These are phyloP conservation scores for Nothomitra cinnamomea DNA, from an alignment of 2,329 filamentous ascomycete genomes.

Conservation along the genomic window DNA sequence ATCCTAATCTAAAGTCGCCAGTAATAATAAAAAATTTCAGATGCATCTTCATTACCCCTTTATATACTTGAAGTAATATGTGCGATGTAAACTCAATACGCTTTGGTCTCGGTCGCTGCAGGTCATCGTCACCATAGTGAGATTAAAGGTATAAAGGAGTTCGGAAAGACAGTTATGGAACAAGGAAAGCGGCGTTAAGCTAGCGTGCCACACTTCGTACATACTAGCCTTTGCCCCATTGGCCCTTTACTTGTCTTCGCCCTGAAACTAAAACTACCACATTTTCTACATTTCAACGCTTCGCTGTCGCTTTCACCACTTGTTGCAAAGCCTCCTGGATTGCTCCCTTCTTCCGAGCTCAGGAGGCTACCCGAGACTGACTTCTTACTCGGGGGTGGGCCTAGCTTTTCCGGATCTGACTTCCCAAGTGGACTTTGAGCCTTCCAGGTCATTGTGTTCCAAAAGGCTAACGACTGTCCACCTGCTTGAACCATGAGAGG, in stretches of 20 bases:
- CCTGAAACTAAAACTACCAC: slow-evolving; percentile 44
- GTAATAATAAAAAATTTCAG: too few species aligned
- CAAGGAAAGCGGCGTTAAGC: slow-evolving; percentile 4
- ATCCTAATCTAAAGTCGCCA: too few species aligned
- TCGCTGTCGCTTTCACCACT: neutral
- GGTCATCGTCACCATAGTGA: too few species aligned
- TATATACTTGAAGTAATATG: too few species aligned
- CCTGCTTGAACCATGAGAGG: slow-evolving; percentile 30
- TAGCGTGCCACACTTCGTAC: slow-evolving; percentile 32
- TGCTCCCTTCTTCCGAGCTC: neutral
- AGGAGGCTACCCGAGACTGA: neutral
- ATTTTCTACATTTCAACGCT: slow-evolving; percentile 19
- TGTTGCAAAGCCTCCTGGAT: neutral
- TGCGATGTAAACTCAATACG: too few species aligned
- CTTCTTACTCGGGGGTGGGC: neutral
- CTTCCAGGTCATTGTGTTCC: slow-evolving; percentile 27
- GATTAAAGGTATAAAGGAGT: too few species aligned
- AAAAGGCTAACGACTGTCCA: slow-evolving; percentile 35
- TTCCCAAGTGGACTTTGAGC: neutral
- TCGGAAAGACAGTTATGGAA: too few species aligned
- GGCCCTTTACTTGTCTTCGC: slow-evolving; percentile 26
- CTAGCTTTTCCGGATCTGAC: neutral
- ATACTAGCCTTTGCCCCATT: slow-evolving; percentile 39
- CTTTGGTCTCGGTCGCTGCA: too few species aligned
- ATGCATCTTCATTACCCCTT: too few species aligned